Conservation (phyloP, 2,329 filamentous ascomycete genomes). For the Colletotrichum simmondsii region DNA sequence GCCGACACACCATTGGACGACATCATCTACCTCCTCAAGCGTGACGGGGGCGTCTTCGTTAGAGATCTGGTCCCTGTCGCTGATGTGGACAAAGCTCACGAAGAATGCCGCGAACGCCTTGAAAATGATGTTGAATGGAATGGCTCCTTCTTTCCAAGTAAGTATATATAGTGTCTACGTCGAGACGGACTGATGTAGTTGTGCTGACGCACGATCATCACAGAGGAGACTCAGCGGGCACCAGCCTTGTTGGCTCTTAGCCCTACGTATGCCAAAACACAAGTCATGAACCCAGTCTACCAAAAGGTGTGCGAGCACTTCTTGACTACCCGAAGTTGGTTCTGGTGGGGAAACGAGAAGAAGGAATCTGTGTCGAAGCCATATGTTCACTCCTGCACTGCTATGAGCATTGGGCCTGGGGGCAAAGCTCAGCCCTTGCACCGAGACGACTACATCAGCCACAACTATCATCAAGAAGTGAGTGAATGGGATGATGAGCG, state of each 20-base stretch:
- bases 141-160: conserved; percentile 28
- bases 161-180: not conserved
- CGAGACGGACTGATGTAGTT: not conserved
- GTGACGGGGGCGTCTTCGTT: conserved; percentile 27
- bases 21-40: conserved; percentile 24
- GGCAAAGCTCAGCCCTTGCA: conserved; percentile 42
- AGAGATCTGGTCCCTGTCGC: not conserved
- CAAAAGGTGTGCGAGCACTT: conserved; percentile 26
- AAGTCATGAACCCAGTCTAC: conserved; percentile 26
- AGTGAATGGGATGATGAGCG: conserved; percentile 20
- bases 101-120: conserved; percentile 24
- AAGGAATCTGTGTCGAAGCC: conserved; percentile 27
- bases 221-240: conserved; percentile 30
- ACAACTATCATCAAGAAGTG: conserved; percentile 37
- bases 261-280: conserved; percentile 25
- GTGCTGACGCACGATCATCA: not conserved
- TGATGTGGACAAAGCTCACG: conserved; percentile 14
- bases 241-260: conserved; percentile 23
- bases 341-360: conserved; percentile 25
- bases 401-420: conserved; percentile 37
- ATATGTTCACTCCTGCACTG: conserved; percentile 19
- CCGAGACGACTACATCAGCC: conserved; percentile 41
- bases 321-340: conserved; percentile 19
- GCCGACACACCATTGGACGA: conserved; percentile 6
- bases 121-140: conserved; percentile 28